Base-by-base conservation (phyloP, 805 yeast genomes). In the Tetrapisispora pingtungensis region DNA sequence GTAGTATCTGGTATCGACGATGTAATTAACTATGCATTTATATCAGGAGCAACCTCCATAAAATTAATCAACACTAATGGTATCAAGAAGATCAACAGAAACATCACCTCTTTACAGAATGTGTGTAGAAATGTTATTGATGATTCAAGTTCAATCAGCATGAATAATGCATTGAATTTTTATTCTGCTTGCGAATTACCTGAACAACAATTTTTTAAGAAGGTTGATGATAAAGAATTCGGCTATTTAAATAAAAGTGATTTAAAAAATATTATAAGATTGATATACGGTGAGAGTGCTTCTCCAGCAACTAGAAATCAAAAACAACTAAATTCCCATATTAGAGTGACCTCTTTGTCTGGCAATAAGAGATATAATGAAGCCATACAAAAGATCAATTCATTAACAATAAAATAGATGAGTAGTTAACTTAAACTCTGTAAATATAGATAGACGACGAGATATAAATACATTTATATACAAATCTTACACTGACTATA, bases 231-330 rank as follows among this genome's bases (percentile, higher is more conserved):
- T 7, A 49, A 52, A 3, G 51, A 54, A 31, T 41, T 61, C 4
- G 26, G 43, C 10, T 47, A 41, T 27, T 54, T 49, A 18, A 41
- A 55, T 2, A 36, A 41, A 13, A 51, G 47, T 18, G 60, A 58
- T 36, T 42, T 61, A 26, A 59, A 57, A 41, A 56, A 49, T 19
- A 52, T 59, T 8, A n/a, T 62, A 28, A 52, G 64, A 46, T 42
- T 62, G 28, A 60, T 53, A 33, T 56, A 59, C 32, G 61, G 65
- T 41, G 65, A 61, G 31, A 60, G 59, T 15, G 27, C 59, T 12
- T 48, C 50, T 4, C 62, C 55, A 43, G 41, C 47, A 7, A 51
- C 48, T 35, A 37, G 40, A 19, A 37, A 27, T 15, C 32, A 37
- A 37, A 45, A 56, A 40, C 41, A 50, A 18, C 49, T 53, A 20